Evolutionary conservation across 2,329 filamentous ascomycete genomes (phyloP), one percentile per base, ranked within the genome.

Genomic region (Exserohilum turcica): DNA sequence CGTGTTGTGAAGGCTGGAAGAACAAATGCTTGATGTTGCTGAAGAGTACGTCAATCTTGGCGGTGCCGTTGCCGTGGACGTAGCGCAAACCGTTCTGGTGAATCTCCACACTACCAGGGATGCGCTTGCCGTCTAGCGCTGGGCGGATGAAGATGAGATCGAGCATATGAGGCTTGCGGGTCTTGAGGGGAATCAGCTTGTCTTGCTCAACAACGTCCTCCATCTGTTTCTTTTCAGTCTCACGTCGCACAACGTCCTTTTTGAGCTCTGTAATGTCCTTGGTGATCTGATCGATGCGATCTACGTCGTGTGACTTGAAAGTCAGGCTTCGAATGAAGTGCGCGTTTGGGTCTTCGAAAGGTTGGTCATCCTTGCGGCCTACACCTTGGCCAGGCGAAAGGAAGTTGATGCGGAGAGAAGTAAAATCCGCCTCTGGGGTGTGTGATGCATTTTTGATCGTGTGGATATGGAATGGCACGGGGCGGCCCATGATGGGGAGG

Each of bases 401-500:
- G 73, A 99, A 96, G 78, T 99, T 99, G 81, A 99, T 93, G 60
- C 95, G 88, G 29, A 99, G 80, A 72, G 94, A 97, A 0, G 92
- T 89, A 77, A 91, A 97, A 59, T 96, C 92, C 43, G 91, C 91
- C 74, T 99, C 94, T 60, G 96, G 92, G 62, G 91, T 97, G 76
- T 96, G 96, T 78, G 93, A 97, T 18, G 93, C 94, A 72, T 97
- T 99, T 78, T 99, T 99, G 82, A 99, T 96, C 2, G 95, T 97
- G 74, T 87, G 88, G 67, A 99, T 97, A 75, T 99, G 95, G 80
- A 97, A 99, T 0, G 94, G 94, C 21, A 99, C 94, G 0, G 94
- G 93, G 6, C 95, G 87, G 37, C 94, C 94, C 91, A 99, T 96
- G 66, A 99, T 93, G 2, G 95, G 94, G 37, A 99, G 84, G 46